These are phyloP conservation scores for Globisporangium takayamanum DNA, from an alignment of 352 stramenopile species.

Conservation along the genomic window DNA sequence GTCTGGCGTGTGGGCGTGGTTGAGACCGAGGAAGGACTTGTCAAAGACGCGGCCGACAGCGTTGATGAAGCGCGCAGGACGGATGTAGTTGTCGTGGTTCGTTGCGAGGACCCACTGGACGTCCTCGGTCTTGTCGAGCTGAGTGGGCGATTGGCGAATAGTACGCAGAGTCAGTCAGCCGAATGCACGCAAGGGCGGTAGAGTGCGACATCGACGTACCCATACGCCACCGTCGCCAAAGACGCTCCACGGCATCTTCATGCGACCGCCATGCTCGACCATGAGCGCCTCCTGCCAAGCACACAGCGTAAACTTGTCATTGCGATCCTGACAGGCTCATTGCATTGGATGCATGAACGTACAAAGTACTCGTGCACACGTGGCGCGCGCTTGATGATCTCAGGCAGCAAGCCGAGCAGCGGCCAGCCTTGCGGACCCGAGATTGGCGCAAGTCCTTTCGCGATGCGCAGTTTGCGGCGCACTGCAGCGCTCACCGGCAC, in stretches of 20 bases:
- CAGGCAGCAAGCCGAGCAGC: conserved; percentile 9
- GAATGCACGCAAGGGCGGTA: not conserved
- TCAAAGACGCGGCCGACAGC: conserved; percentile 59
- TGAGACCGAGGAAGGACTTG: conserved; percentile 63
- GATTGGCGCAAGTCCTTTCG: conserved; percentile 8
- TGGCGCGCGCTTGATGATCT: conserved; percentile 1
- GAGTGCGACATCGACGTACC: conserved; percentile 8
- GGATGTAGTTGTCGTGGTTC: conserved; percentile 69
- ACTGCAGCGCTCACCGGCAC: conserved; percentile 1
- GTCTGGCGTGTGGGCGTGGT: conserved; percentile 40
- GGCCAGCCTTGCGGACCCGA: conserved; percentile 7
- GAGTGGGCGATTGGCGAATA: not conserved
- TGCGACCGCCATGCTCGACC: conserved; percentile 32
- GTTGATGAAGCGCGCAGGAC: conserved; percentile 49
- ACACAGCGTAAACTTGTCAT: not conserved
- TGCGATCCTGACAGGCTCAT: not conserved
- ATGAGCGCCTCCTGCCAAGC: conserved; percentile 27
- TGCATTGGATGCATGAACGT: not conserved
- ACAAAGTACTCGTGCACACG: conserved; percentile 15
- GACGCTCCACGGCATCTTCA: conserved; percentile 65
- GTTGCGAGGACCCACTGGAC: conserved; percentile 58
- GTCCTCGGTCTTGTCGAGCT: conserved; percentile 46
- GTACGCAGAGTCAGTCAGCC: not conserved
- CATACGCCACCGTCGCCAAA: conserved; percentile 63
- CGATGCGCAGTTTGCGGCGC: conserved; percentile 12